Conservation (phyloP, 192 early-diverging fungal genomes). For the Gonapodya sp. region DNA sequence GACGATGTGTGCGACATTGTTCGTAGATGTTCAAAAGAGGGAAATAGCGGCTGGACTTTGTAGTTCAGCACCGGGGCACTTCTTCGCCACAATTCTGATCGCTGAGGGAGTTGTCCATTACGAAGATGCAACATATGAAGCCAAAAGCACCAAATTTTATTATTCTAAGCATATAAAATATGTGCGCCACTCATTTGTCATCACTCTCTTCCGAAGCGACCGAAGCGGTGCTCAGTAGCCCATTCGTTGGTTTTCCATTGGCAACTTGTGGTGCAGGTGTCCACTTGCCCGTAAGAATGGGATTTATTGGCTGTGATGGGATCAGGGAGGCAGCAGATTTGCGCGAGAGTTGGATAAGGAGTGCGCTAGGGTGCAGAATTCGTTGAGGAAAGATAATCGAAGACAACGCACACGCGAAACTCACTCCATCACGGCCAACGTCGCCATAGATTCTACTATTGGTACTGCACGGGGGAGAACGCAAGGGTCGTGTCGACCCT, state of each 20-base stretch:
- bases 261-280: neutral
- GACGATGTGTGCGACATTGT: neutral
- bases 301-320: neutral
- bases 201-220: neutral
- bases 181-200: neutral
- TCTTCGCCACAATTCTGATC: too few relatives aligned
- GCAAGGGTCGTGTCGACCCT: constrained; percentile 95
- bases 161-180: neutral
- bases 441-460: constrained; percentile 96
- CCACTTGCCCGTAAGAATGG: neutral
- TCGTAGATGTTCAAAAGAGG: neutral
- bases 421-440: constrained; percentile 85
- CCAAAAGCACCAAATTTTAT: too few relatives aligned
- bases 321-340: neutral
- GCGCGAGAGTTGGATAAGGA: neutral
- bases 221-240: too few relatives aligned
- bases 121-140: too few relatives aligned
- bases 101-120: too few relatives aligned
- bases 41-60: neutral
- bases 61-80: too few relatives aligned
- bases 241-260: too few relatives aligned
- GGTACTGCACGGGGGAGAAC: constrained; percentile 93
- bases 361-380: neutral
- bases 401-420: constrained; percentile 17
- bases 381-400: too few relatives aligned